Base-by-base conservation (phyloP, 2,329 filamentous ascomycete genomes). In the Ilyonectria destructans region DNA sequence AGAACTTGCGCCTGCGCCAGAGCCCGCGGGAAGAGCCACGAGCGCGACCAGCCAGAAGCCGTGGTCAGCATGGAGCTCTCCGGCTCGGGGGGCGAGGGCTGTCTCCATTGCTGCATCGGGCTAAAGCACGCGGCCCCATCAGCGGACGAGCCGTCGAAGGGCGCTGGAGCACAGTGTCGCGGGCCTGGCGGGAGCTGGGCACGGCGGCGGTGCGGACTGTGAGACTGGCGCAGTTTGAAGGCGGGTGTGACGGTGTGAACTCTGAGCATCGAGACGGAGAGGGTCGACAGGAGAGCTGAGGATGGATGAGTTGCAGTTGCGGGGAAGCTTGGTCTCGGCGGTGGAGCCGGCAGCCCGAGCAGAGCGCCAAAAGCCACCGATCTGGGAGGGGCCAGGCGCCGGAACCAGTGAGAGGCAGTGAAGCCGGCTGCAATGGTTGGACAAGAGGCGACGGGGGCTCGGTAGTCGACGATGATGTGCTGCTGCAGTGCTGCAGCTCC, bases 171-270 rank as follows among this genome's bases (percentile, higher is more conserved):
- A 73, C 71, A 73, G 70, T 72, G 70, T 48, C 40, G 45, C 54
- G 37, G 7, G 7, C 40, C 31, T 3, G 13, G 46, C 19, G 10
- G 45, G 29, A 15, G n/a, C 45, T 33, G 55, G 21, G 51, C 48
- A 17, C 23, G 37, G 35, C 17, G 37, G 70, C 48, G 67, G 40
- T 46, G 65, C 63, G 68, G 71, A 73, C 69, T 74, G 74, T 75
- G 74, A 73, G 57, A 23, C 51, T 61, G 65, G 71, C 55, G 65
- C 55, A 54, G 65, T 8, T 12, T 19, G 21, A 31, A 56, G 67
- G 67, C 69, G 73, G 58, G 62, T 46, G 48, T 67, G 71, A 77
- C 75, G 71, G 75, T 77, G 75, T 77, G 75, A 77, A 74, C 68
- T 77, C 59, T 70, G 67, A 51, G 49, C 70, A 77, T 76, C 72